Base-by-base conservation (phyloP, 176 grass and related monocot genomes). In the Poa annua region DNA sequence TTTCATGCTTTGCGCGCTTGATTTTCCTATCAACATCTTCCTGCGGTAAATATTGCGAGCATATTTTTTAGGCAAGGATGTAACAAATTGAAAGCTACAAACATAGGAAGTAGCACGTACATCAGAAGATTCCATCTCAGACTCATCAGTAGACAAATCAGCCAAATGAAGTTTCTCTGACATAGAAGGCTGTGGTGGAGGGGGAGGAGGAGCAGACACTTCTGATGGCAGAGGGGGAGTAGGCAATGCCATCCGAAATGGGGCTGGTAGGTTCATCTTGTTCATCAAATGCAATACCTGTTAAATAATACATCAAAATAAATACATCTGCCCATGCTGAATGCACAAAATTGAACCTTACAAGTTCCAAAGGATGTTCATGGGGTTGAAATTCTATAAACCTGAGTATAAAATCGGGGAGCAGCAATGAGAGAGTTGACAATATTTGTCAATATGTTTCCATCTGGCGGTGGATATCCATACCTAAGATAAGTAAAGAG, bases 201-300 rank as follows among this genome's bases (percentile, higher is more conserved):
- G 92, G 25, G 91, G 90, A 60, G 85, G 56, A 71, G 88, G 86
- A 72, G 87, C 88, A 63, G 82, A 81, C 36, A 88, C 80, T 84
- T 87, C 87, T 29, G 86, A 87, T 14, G 90, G 90, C 42, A 98
- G 73, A 5, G 95, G 95, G 76, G 95, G 95, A 41, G 90, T 98
- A 52, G 92, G 95, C 77, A 98, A 86, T 78, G 90, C 92, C 90
- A 92, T 94, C n/a, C 96, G 80, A 93, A 98, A 98, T 80, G 96
- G 96, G 66, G 96, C 92, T 69, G 96, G 92, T 83, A 98, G 85
- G 62, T 95, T 93, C 96, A 98, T 93, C 71, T 98, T 98, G 83
- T 98, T 98, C 96, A 98, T 98, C 81, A 98, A 93, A 88, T 95
- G 96, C 67, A 98, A 85, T 19, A 98, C 95, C 95, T 94, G 85